Evolutionary conservation across 805 yeast genomes (phyloP), one percentile per base, ranked within the genome.

Genomic region (Lipomyces yamadae): DNA sequence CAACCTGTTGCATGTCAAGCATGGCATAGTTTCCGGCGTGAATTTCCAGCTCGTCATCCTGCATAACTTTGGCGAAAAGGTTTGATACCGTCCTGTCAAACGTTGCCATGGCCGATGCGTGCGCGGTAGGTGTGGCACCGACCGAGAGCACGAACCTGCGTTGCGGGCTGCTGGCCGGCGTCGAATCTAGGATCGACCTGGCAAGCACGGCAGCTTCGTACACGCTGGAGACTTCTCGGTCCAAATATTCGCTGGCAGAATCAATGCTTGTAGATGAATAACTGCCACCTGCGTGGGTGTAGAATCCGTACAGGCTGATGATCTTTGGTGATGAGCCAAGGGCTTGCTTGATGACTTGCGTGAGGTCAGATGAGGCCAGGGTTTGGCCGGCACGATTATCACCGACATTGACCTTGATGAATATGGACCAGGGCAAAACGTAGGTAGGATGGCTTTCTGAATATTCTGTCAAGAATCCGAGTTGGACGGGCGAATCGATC

Each of bases 101-200:
- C 24, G 24, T 24, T 18, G 60, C 66, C 11, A 4, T 13, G 0
- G 56, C 55, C 6, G 63, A 58, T 30, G 61, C 50, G 18, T 88
- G 91, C 4, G 90, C 86, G 0, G 94, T 90, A 56, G 95, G 95
- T 0, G 96, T 89, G 1, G 95, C 92, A 30, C 96, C 96, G 32
- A 89, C 90, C 0, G 94, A 88, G 1, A 90, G 78, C 5, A 80
- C 81, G 35, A 89, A 77, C 15, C 55, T 52, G 7, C 11, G 24
- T 78, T 71, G 52, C 35, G 11, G n/a, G 32, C 34, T 11, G 10
- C 55, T 32, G 55, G 10, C 55, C 15, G 55, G 6, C 32, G 37
- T 37, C 11, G 50, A 79, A 10, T 24, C 24, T 24, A 52, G 35
- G 0, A 56, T 45, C n/a, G 52, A 37, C 64, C 76, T 68, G 52